Conservation (phyloP, 495 filamentous ascomycete species). For the Lasiosphaeris hirsuta region DNA sequence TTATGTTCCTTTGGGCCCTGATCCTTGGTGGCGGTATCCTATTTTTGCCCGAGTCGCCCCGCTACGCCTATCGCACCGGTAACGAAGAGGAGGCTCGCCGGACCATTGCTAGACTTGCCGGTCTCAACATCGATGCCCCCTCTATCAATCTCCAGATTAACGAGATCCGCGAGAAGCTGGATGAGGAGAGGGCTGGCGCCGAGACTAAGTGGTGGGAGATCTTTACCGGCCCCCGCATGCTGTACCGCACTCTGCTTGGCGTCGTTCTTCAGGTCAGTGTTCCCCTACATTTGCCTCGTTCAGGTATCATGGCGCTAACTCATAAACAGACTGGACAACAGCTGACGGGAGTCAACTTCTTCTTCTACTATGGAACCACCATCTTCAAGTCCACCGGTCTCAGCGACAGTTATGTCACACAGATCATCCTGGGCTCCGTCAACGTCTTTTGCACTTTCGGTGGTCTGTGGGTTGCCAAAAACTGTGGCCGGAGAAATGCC, state of each 20-base stretch:
- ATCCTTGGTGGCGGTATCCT: constrained; percentile 68
- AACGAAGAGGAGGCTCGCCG: constrained; percentile 61
- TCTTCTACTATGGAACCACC: constrained; percentile 77
- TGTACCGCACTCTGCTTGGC: constrained; percentile 67
- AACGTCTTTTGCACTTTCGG: constrained; percentile 71
- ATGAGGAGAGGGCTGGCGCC: constrained; percentile 58
- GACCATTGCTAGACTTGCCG: constrained; percentile 69
- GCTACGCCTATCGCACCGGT: constrained; percentile 64
- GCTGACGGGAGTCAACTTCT: constrained; percentile 72
- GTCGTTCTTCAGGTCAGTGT: constrained; percentile 55
- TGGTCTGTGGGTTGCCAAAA: constrained; percentile 71
- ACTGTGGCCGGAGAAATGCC: constrained; percentile 62
- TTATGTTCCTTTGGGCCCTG: constrained; percentile 73
- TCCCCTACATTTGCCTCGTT: neutral
- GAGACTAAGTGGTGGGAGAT: constrained; percentile 61
- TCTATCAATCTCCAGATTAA: constrained; percentile 66
- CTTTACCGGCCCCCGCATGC: constrained; percentile 69
- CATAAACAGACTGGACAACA: constrained; percentile 56
- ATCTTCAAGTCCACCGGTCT: constrained; percentile 70
- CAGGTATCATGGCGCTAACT: neutral
- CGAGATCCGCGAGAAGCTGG: constrained; percentile 67
- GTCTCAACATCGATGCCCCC: constrained; percentile 60
- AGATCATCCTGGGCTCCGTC: constrained; percentile 71
- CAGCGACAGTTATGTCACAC: constrained; percentile 64
- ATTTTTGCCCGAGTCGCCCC: constrained; percentile 70